Percentiles rank a stretch among this genome's conserved stretches.
phyloP scores from a whole-genome alignment of 768 basidiomycete genomes.

The Boletus pseudopeckii region DNA sequence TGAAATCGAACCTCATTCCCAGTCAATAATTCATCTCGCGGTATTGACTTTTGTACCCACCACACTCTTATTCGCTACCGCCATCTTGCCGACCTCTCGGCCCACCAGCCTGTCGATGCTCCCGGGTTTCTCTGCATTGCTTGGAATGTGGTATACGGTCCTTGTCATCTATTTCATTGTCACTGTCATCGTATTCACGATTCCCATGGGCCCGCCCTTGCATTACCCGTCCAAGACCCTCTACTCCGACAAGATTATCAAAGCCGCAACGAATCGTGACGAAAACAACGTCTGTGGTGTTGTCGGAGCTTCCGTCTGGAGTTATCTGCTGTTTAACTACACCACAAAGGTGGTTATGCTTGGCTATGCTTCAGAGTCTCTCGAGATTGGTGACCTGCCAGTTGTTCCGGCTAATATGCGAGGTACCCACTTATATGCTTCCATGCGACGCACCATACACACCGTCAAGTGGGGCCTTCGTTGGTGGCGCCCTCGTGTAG shows the following conservation, averaged over 20 bases:
- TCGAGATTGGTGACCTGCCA: slow-evolving; percentile 87
- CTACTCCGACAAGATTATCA: slow-evolving; percentile 69
- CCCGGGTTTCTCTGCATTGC: slow-evolving; percentile 18
- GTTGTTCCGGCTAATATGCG: slow-evolving; percentile 76
- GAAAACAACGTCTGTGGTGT: slow-evolving; percentile 70
- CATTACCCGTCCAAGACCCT: slow-evolving; percentile 71
- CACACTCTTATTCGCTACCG: slow-evolving; percentile 41
- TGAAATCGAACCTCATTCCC: slow-evolving; percentile 38
- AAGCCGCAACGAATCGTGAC: slow-evolving; percentile 56
- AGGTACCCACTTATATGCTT: slow-evolving; percentile 54
- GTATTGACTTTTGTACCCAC: slow-evolving; percentile 49
- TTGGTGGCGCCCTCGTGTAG: slow-evolving; percentile 56
- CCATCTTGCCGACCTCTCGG: slow-evolving; percentile 53
- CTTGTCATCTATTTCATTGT: slow-evolving; percentile 49
- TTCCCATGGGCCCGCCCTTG: slow-evolving; percentile 70
- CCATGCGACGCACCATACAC: slow-evolving; percentile 58
- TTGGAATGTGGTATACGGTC: slow-evolving; percentile 50
- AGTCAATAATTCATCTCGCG: slow-evolving; percentile 60
- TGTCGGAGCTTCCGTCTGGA: slow-evolving; percentile 44
- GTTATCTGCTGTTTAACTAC: slow-evolving; percentile 73
- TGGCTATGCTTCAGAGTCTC: slow-evolving; percentile 65
- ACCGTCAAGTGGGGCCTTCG: slow-evolving; percentile 48
- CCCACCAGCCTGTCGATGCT: slow-evolving; percentile 32
- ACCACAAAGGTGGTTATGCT: slow-evolving; percentile 86
- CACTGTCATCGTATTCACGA: slow-evolving; percentile 42